Evolutionary conservation across 331 rosid species (phyloP), one percentile per base, ranked within the genome.

Genomic region (Rosa hybrid): DNA sequence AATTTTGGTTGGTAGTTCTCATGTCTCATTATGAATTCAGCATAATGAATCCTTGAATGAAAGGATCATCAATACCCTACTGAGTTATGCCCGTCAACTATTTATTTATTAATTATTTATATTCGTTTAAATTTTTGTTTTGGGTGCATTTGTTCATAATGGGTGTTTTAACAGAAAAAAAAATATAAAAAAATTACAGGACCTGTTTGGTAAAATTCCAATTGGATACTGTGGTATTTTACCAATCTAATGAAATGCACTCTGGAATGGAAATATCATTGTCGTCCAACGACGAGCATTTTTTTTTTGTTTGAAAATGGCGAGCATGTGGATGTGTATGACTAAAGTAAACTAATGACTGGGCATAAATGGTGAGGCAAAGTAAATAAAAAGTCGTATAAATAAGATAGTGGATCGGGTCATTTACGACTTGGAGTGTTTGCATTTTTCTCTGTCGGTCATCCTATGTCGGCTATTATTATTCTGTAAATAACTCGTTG

Each of bases 1-100:
- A 65, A 30, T 45, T 80, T 77, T 80, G 75, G 80, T 86, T 79
- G 85, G 81, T 84, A 39, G 49, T 65, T 65, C 46, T 13, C 45
- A 34, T 51, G 12, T 25, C 7, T 5, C 39, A 3, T 59, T 4
- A 8, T n/a, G 30, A 21, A 20, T n/a, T 8, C 38, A 60, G 67
- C 25, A 7, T 9, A 57, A n/a, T 62, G 41, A 12, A 63, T 63
- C 46, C 46, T 65, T 67, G 21, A 39, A 14, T 17, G 25, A 9
- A 18, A 17, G 72, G 72, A 38, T 67, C 13, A 67, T 8, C 7
- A 16, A 17, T 38, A 5, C 25, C 7, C 12, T 38, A 25, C 46
- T 68, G 39, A 34, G 39, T 34, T 34, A 34, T 34, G 49, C 49
- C 25, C 72, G 18, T 68, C 49, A 41, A 38, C 48, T 34, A 30